Base-by-base conservation (phyloP, 1,284 basidiomycete genomes). In the Apiotrichum montevideense region DNA sequence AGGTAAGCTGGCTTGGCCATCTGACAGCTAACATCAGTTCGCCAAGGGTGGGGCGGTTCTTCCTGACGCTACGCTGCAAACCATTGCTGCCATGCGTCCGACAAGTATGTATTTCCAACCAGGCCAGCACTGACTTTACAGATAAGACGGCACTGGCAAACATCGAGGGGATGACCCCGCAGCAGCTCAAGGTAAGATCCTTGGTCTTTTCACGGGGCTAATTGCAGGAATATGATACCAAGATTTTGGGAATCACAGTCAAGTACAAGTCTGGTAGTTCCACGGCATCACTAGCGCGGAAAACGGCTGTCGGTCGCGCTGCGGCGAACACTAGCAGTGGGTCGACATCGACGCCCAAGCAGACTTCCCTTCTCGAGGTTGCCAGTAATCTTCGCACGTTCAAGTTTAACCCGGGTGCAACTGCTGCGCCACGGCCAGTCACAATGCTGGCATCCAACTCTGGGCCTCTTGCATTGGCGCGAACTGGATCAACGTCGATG, bases 51-150 rank as follows among this genome's bases (percentile, higher is more conserved):
- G 60, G 4, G 59, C 65, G 0, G 48, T 49, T 11, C 21, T 72
- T 15, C 55, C 63, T 35, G 70, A 73, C n/a, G 64, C 66, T 33
- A 58, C 59, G 6, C 46, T 75, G 34, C 61, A 74, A 51, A 62
- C 71, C 57, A 65, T 77, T 11, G 73, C 75, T 3, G 59, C 63
- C 2, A 66, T 67, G 10, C 67, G 70, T 64, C 75, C 75, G 3
- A 44, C 58, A 0, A 72, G 72, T 74, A 57, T 63, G 72, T 57
- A 29, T 13, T 41, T 6, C 32, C 7, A 9, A 5, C 7, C 9
- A 33, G 32, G 46, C 40, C 35, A 10, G 15, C 33, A 37, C n/a
- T 15, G 8, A 13, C 39, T 29, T 35, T 6, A 32, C 50, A 72
- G 68, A 67, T 33, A 42, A 59, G 47, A 51, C 34, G 9, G 63